Evolutionary conservation across 805 yeast genomes (phyloP).

Genomic region (Wilhelminamyces savonicus): DNA sequence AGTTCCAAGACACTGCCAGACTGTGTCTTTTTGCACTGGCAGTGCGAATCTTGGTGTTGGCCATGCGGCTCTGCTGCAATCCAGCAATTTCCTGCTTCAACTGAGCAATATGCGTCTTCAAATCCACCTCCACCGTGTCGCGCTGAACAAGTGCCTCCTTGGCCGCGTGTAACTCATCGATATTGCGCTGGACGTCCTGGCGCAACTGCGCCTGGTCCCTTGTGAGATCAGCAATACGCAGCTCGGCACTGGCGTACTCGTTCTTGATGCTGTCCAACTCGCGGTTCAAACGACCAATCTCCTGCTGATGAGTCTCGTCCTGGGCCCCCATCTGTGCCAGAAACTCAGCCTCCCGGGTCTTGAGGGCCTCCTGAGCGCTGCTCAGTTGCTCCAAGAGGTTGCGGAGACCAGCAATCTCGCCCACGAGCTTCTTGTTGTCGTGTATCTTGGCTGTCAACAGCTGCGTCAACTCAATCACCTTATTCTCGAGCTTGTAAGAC

Average conservation of each 20-base stretch:
- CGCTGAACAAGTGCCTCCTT: slow-evolving; percentile 52
- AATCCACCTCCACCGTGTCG: slow-evolving; percentile 59
- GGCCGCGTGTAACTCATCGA: slow-evolving; percentile 57
- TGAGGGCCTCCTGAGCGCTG: slow-evolving; percentile 46
- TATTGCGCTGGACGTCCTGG: slow-evolving; percentile 54
- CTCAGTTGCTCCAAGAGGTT: slow-evolving; percentile 47
- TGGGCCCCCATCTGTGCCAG: slow-evolving; percentile 39
- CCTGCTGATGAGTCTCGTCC: slow-evolving; percentile 42
- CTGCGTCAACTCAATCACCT: slow-evolving; percentile 94
- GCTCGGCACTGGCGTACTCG: slow-evolving; percentile 52
- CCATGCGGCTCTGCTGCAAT: slow-evolving; percentile 33
- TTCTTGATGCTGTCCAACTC: slow-evolving; percentile 50
- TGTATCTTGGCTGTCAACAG: slow-evolving; percentile 70
- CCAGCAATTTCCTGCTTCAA: slow-evolving; percentile 46
- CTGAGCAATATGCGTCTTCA: slow-evolving; percentile 55
- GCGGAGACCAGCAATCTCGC: slow-evolving; percentile 47
- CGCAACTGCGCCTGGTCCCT: slow-evolving; percentile 57
- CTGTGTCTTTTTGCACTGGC: slow-evolving; percentile 36
- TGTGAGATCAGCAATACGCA: slow-evolving; percentile 54
- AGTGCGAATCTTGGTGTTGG: slow-evolving; percentile 24
- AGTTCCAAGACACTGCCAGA: slow-evolving; percentile 31
- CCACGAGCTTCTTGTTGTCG: slow-evolving; percentile 69
- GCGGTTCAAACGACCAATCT: slow-evolving; percentile 43
- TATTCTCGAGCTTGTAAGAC: slow-evolving; percentile 89
- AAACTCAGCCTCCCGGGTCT: slow-evolving; percentile 50